Base-by-base conservation (phyloP, 2,329 filamentous ascomycete species). In the Acrocalymma vagum region DNA sequence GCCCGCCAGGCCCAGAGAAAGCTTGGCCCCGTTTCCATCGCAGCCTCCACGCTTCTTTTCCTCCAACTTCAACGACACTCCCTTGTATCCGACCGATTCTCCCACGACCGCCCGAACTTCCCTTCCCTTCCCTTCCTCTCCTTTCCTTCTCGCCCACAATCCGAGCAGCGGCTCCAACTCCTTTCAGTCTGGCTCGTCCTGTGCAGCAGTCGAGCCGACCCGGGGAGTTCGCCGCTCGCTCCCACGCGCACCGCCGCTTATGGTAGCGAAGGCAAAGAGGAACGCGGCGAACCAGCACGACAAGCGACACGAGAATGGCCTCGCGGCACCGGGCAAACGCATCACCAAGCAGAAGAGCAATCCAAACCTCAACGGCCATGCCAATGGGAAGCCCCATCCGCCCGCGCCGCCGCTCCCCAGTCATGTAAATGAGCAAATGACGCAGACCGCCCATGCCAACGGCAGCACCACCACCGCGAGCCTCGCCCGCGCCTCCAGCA, bases 271-370 rank as follows among this genome's bases (percentile, higher is more conserved):
- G 67, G 63, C 61, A 62, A 74, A 72, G 62, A 67, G 62, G 60
- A 67, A 60, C 60, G 69, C 69, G 67, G 66, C 73, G 64, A 72
- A 74, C 65, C 66, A 70, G 67, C 73, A 74, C 63, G 72, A 76
- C 69, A 75, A 72, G 59, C 84, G 87, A 72, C 87, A 95, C 75
- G 91, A 96, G 75, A 91, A 89, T 86, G 90, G 90, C 66, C 79
- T 90, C 71, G 87, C 91, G 79, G 85, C 85, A 63, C 84, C 87
- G 37, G 86, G 86, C 56, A 90, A 85, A 78, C 85, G 85, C 69
- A 75, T 85, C 60, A 60, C 67, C 46, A 73, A 70, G 62, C 71
- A 75, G 62, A 72, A 71, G 57, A 76, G 72, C 53, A 72, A 76
- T 71, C 58, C 69, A 22, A 57, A 71, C 46, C 70, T 75, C 60